Evolutionary conservation across 371 early-diverging fungal species (phyloP), one percentile per base, ranked within the genome.

Genomic region (Mucor indicus): DNA sequence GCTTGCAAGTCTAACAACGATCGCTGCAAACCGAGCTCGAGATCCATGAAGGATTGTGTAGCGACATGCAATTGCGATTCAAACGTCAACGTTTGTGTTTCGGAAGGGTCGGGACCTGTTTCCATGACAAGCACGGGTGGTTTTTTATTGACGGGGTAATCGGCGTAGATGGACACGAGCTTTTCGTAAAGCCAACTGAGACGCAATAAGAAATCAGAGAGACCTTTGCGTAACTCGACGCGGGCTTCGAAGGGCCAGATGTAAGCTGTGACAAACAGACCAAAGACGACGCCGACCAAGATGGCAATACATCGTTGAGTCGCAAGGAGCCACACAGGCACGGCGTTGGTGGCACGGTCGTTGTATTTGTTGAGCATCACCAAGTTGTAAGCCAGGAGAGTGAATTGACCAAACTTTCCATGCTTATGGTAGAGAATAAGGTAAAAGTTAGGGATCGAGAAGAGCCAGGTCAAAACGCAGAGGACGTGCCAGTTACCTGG

Each of bases 201-300:
- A 35, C 85, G 77, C 23, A 87, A 48, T 33, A 90, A 60, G 19
- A 83, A 73, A 16, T 79, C 76, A 11, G 85, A 83, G 10, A 88
- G 56, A 0, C 81, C 85, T 58, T 85, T 79, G 16, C 93, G 82
- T 22, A 93, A 62, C 25, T 90, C 86, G 20, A 80, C 84, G 10
- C 93, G 84, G 4, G 93, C 93, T 57, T 90, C 90, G 43, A 82
- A 91, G 0, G 92, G 92, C 89, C 91, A 89, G 5, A 88, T 62
- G 57, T 86, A 84, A 15, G 70, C 67, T 0, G 87, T 88, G 0
- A 79, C 81, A 11, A 81, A 39, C 38, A 93, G 59, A 1, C 92
- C 93, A 29, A 84, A 64, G 0, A 83, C 37, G 1, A 90, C 85
- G 23, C 93, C 93, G 6, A 85, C 58, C 36, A 80, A 53, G 22